Conservation (phyloP, 257 asterid genomes). For the Nicotiana tabacum region DNA sequence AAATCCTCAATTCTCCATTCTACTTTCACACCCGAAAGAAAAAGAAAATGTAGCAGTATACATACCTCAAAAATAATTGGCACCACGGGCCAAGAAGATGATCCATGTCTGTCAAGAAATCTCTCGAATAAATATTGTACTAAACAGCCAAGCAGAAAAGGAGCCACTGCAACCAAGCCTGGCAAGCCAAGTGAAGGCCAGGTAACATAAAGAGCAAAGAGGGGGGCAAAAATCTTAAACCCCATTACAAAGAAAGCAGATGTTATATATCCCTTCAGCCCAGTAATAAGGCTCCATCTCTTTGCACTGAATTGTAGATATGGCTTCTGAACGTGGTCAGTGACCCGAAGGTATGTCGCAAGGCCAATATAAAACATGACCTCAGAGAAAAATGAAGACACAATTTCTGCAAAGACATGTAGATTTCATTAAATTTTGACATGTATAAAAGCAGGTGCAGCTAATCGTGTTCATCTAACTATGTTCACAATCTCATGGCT, state of each 20-base stretch:
- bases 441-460: neutral
- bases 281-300: constrained; percentile 95
- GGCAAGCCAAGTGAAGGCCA: constrained; percentile 75
- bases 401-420: constrained; percentile 56
- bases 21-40: neutral
- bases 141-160: constrained; percentile 59
- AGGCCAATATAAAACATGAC: constrained; percentile 68
- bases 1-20: neutral
- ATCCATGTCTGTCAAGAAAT: constrained; percentile 37
- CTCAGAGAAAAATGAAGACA: constrained; percentile 53
- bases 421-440: neutral
- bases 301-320: constrained; percentile 78
- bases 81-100: constrained; percentile 91
- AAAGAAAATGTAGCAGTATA: neutral
- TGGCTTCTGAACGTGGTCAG: constrained; percentile 74
- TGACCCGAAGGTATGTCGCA: constrained; percentile 50
- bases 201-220: constrained; percentile 58
- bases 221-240: constrained; percentile 64
- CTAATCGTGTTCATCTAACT: neutral
- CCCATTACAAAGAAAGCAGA: constrained; percentile 67
- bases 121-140: constrained; percentile 61
- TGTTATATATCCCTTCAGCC: constrained; percentile 68
- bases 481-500: neutral
- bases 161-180: constrained; percentile 68
- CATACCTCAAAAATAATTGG: constrained; percentile 84